phyloP scores from a whole-genome alignment of 2,329 filamentous ascomycete genomes.

The Allantophomopsis lycopodina region DNA sequence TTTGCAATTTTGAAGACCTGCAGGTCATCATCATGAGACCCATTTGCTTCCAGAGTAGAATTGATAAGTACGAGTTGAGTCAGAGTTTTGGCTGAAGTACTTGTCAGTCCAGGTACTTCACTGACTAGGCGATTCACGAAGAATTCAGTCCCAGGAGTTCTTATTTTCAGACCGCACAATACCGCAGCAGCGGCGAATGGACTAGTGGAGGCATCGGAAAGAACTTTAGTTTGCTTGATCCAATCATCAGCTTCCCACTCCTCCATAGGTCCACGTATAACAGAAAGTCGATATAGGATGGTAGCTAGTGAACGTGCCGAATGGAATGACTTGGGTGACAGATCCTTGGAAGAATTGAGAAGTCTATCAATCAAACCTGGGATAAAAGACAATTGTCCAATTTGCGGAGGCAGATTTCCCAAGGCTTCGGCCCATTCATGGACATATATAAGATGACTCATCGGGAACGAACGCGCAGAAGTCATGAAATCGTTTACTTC shows the following conservation, averaged over 20 bases:
- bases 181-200: slow-evolving; percentile 34
- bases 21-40: slow-evolving; percentile 13
- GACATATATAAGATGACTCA: slow-evolving; percentile 19
- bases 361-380: slow-evolving; percentile 26
- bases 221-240: too few species aligned
- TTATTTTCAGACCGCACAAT: slow-evolving; percentile 31
- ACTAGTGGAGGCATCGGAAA: slow-evolving; percentile 16
- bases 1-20: slow-evolving; percentile 42
- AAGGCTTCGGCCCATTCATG: slow-evolving; percentile 5
- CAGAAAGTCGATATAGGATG: slow-evolving; percentile 31
- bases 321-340: slow-evolving; percentile 33
- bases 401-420: too few species aligned
- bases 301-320: slow-evolving; percentile 35
- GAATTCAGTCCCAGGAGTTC: too few species aligned
- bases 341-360: slow-evolving; percentile 25
- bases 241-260: too few species aligned
- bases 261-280: slow-evolving; percentile 24
- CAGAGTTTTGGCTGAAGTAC: slow-evolving; percentile 28
- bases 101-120: slow-evolving; percentile 37
- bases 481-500: slow-evolving; percentile 8
- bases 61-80: slow-evolving; percentile 39
- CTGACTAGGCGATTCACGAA: slow-evolving; percentile 39
- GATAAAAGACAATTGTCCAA: too few species aligned
- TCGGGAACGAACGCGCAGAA: slow-evolving; percentile 3
- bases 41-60: slow-evolving; percentile 34